Evolutionary conservation across 805 yeast genomes (phyloP), one percentile per base, ranked within the genome.

Genomic region (Sugiyamaella floridensis): DNA sequence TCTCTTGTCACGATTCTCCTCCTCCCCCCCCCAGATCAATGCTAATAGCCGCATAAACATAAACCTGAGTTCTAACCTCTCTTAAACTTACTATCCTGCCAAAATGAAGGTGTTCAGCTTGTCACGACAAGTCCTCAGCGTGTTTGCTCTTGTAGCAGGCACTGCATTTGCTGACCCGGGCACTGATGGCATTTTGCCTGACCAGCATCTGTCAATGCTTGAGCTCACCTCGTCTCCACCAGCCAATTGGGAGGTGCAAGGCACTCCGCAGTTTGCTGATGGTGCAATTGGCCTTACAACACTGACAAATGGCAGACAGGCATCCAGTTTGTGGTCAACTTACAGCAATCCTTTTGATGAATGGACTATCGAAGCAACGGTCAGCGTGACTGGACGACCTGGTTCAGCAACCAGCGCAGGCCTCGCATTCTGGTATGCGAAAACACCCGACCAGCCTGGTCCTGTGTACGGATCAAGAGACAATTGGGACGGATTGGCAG

Each of bases 401-500:
- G 66, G 55, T 9, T 58, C 61, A 15, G 55, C 60, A 4, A 60
- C 61, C 11, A 71, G 70, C 20, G 70, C 71, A 8, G 74, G 74
- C 1, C 51, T 71, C 46, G 70, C 69, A 2, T 43, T 71, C 20
- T 72, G 74, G 72, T 67, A 64, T 53, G 61, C 71, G 15, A 56
- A 58, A 6, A 51, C 58, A 20, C 60, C 61, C 6, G 56, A 55
- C 43, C 54, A 55, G 15, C 47, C 45, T 1, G 75, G 75, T 4
- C 65, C 70, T 2, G 63, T 68, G 7, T 69, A 67, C 54, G 75
- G 75, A 19, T 61, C 67, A 9, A 51, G 60, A 22, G 73, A 71
- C 41, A 42, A 48, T 11, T 71, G 73, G 73, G 73, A 71, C 52
- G 76, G 76, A 1, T 57, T 71, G 43, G 75, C 70, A 5, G 50